Conservation (phyloP, 176 grass and related monocot genomes). For the Zoysia pacifica region DNA sequence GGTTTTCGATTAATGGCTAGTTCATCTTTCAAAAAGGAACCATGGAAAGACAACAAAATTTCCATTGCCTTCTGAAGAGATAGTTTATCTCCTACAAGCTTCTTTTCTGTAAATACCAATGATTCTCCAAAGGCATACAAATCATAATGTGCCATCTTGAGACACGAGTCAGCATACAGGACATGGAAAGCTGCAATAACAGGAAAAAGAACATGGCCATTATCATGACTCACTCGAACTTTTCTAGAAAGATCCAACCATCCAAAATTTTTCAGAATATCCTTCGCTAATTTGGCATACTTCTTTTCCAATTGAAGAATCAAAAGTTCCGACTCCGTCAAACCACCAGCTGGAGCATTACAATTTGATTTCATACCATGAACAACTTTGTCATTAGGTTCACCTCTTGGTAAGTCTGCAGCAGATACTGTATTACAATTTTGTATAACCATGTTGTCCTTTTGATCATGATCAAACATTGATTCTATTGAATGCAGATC, state of each 20-base stretch:
- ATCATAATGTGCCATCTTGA: slow-evolving; percentile 37
- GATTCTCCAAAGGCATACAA: slow-evolving; percentile 33
- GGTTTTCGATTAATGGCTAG: slow-evolving; percentile 48
- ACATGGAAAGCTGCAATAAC: slow-evolving; percentile 55
- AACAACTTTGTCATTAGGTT: slow-evolving; percentile 17
- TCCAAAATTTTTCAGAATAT: slow-evolving; percentile 78
- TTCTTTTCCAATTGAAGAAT: slow-evolving; percentile 75
- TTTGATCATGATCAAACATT: slow-evolving; percentile 15
- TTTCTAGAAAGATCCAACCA: slow-evolving; percentile 92
- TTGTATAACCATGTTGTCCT: neutral
- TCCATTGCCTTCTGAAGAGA: slow-evolving; percentile 51
- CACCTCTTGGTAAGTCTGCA: slow-evolving; percentile 23
- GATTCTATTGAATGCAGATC: slow-evolving; percentile 65
- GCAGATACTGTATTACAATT: slow-evolving; percentile 8
- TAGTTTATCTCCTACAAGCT: slow-evolving; percentile 35
- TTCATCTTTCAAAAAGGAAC: slow-evolving; percentile 75
- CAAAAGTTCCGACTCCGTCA: slow-evolving; percentile 35
- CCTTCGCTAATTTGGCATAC: slow-evolving; percentile 78
- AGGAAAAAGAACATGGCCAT: slow-evolving; percentile 62
- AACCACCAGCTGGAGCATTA: slow-evolving; percentile 25
- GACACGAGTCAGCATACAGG: slow-evolving; percentile 47
- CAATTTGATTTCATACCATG: slow-evolving; percentile 19
- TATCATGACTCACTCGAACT: slow-evolving; percentile 66
- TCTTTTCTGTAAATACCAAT: slow-evolving; percentile 36
- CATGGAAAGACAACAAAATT: slow-evolving; percentile 52